Conservation (phyloP, 306 rosid genomes). For the Vachellia collinsii region DNA sequence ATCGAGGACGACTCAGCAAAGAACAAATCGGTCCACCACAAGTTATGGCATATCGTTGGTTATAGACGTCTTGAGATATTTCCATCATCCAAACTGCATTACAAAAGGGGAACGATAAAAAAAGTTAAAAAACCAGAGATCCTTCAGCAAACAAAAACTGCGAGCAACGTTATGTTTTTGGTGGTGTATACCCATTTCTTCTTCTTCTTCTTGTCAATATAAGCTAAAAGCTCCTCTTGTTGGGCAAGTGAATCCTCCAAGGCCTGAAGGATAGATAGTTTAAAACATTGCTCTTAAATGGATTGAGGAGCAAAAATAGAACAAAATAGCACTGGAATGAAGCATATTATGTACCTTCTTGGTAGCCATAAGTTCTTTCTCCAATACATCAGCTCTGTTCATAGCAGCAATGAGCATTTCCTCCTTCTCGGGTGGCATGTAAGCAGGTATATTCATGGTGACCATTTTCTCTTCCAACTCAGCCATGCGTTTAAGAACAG, state of each 20-base stretch:
- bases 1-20: neutral
- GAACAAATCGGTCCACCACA: slow-evolving; percentile 11
- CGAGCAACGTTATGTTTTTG: neutral
- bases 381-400: slow-evolving; percentile 60
- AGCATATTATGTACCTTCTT: slow-evolving; percentile 58
- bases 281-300: neutral
- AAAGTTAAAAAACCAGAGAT: neutral
- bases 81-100: slow-evolving; percentile 67
- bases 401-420: slow-evolving; percentile 65
- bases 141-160: neutral
- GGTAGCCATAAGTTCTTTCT: slow-evolving; percentile 70
- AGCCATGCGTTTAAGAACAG: slow-evolving; percentile 84
- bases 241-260: slow-evolving; percentile 68
- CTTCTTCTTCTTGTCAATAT: slow-evolving; percentile 74
- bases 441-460: slow-evolving; percentile 47
- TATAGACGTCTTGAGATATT: neutral
- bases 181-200: slow-evolving; percentile 59
- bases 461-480: slow-evolving; percentile 77
- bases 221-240: slow-evolving; percentile 71
- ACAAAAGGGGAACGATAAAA: slow-evolving; percentile 1
- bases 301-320: neutral
- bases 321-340: neutral
- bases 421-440: slow-evolving; percentile 79
- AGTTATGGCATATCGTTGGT: neutral
- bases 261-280: slow-evolving; percentile 48